phyloP scores from a whole-genome alignment of 768 basidiomycete genomes.

The Collybia mongolica region DNA sequence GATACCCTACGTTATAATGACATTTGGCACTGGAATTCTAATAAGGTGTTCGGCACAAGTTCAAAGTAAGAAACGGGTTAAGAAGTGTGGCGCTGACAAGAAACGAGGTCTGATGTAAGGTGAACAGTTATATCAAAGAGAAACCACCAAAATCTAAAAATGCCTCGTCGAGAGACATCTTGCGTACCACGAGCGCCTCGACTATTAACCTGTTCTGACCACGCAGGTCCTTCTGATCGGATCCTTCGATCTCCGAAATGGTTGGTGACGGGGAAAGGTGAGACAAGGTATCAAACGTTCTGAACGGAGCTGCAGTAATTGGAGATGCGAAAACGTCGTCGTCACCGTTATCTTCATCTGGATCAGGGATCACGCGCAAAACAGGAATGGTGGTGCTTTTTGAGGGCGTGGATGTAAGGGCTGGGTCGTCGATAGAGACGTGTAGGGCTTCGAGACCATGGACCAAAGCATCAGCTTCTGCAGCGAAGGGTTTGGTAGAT shows the following conservation, averaged over 20 bases:
- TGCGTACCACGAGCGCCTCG: conserved; percentile 77
- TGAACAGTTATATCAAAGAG: conserved; percentile 26
- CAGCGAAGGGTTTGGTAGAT: background rate
- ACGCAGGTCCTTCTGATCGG: background rate
- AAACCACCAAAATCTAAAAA: conserved; percentile 77
- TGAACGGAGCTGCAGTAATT: conserved; percentile 19
- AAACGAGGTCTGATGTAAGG: too few relatives aligned
- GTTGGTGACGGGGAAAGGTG: conserved; percentile 13
- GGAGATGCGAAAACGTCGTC: conserved; percentile 39
- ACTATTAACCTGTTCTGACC: conserved; percentile 65
- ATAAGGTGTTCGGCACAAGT: too few relatives aligned
- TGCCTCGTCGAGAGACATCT: conserved; percentile 72
- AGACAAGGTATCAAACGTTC: conserved; percentile 14
- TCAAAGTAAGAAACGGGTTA: too few relatives aligned
- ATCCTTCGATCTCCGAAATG: conserved; percentile 7
- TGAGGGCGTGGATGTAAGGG: background rate
- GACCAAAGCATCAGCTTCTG: conserved; percentile 14
- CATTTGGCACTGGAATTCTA: too few relatives aligned
- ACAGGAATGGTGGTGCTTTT: conserved; percentile 4
- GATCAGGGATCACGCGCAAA: background rate
- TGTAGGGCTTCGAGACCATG: conserved; percentile 14
- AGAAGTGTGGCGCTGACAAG: background rate
- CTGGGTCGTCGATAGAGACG: conserved; percentile 10
- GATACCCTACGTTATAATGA: too few relatives aligned
- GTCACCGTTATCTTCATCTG: conserved; percentile 19